phyloP scores from a whole-genome alignment of 2,329 filamentous ascomycete genomes.

The Chaetomiaceae sp. region DNA sequence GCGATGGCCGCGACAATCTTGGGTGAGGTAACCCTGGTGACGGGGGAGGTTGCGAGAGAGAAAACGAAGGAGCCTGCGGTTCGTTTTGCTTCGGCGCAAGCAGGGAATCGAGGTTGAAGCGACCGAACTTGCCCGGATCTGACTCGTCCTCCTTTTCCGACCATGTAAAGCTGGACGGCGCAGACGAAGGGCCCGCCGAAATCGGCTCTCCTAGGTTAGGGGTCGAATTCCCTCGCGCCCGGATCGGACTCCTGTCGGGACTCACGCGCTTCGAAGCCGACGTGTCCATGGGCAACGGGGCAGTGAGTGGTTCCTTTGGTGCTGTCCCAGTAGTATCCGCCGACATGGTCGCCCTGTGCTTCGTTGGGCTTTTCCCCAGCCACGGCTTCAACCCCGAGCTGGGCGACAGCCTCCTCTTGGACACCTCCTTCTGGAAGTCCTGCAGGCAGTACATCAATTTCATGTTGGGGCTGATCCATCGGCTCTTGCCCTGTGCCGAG shows the following conservation, averaged over 20 bases:
- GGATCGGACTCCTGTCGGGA: slow-evolving; percentile 38
- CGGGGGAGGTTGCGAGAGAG: no score
- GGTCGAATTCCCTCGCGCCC: slow-evolving; percentile 50
- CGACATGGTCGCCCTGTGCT: slow-evolving; percentile 57
- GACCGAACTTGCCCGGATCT: slow-evolving; percentile 36
- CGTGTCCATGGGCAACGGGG: slow-evolving; percentile 53
- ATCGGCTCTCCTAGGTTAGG: slow-evolving; percentile 44
- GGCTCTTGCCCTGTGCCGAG: slow-evolving; percentile 72
- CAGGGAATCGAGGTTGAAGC: slow-evolving; percentile 38
- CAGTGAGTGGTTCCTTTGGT: slow-evolving; percentile 55
- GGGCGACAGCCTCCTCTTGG: slow-evolving; percentile 43
- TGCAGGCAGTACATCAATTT: slow-evolving; percentile 85
- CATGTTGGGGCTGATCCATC: slow-evolving; percentile 90
- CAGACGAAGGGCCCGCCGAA: slow-evolving; percentile 61
- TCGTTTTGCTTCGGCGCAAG: slow-evolving; percentile 35
- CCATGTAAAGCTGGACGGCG: slow-evolving; percentile 60
- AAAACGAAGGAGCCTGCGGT: slow-evolving; percentile 18
- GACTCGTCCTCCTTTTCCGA: slow-evolving; percentile 43
- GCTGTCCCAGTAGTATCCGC: slow-evolving; percentile 51
- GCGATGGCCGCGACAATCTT: no score
- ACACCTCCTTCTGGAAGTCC: slow-evolving; percentile 66
- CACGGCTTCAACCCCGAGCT: slow-evolving; percentile 46
- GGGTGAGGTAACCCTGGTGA: no score
- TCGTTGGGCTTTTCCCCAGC: slow-evolving; percentile 51
- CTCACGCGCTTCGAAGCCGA: slow-evolving; percentile 37